Percentiles rank a stretch among this genome's conserved stretches.
Evolutionary conservation across 2,329 filamentous ascomycete species (phyloP).

Genomic region (Xylaria sp.): DNA sequence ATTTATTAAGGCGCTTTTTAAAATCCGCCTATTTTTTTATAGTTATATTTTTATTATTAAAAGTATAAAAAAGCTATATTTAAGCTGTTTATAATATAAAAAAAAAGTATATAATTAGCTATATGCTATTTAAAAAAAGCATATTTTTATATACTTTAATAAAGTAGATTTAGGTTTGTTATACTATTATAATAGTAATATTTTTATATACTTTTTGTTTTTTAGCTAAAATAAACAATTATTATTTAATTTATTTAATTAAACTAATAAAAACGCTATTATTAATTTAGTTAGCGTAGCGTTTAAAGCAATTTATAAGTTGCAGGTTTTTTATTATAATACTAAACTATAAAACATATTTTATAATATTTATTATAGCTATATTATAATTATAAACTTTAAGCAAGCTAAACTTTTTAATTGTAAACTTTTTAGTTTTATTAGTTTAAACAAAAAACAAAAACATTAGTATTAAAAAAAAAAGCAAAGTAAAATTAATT

Average conservation of each 20-base stretch:
- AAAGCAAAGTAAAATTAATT: no score
- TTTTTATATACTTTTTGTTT: slow-evolving; percentile 43
- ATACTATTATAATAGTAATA: slow-evolving; percentile 41
- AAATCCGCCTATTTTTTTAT: slow-evolving; percentile 43
- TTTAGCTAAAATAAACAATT: slow-evolving; percentile 42
- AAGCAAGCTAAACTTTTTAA: slow-evolving; percentile 38
- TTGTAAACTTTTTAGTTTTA: no score
- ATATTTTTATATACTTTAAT: slow-evolving; percentile 46
- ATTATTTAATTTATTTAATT: slow-evolving; percentile 26
- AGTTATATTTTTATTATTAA: slow-evolving; percentile 50
- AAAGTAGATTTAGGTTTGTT: slow-evolving; percentile 38
- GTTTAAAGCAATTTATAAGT: slow-evolving; percentile 22
- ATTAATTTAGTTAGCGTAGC: slow-evolving; percentile 14
- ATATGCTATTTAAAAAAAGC: slow-evolving; percentile 40
- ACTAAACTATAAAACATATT: slow-evolving; percentile 43
- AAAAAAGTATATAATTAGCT: slow-evolving; percentile 42
- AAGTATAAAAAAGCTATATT: slow-evolving; percentile 40
- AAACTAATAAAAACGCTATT: slow-evolving; percentile 18
- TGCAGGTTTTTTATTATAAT: slow-evolving; percentile 38
- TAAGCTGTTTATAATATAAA: slow-evolving; percentile 37
- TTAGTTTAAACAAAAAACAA: no score
- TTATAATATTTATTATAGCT: slow-evolving; percentile 33
- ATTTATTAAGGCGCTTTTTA: slow-evolving; percentile 44
- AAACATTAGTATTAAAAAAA: no score
- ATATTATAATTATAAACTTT: slow-evolving; percentile 44